Conservation (phyloP, 352 stramenopile genomes). For the Phytophthora hibernalis region DNA sequence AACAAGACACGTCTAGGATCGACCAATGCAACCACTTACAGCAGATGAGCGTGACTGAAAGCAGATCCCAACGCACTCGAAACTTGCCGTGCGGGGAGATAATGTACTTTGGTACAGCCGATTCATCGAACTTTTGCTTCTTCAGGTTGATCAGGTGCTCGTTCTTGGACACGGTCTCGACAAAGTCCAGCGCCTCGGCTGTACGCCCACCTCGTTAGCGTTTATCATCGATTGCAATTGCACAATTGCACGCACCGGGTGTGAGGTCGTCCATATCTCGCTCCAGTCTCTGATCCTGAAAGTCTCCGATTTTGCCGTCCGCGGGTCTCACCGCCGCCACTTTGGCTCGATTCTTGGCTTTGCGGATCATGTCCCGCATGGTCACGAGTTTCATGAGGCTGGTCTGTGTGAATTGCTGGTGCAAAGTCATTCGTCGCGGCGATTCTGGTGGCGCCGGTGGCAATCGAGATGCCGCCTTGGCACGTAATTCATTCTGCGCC, state of each 20-base stretch:
- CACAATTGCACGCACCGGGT: slow-evolving; percentile 47
- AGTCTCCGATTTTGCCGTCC: slow-evolving; percentile 40
- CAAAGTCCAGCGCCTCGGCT: slow-evolving; percentile 83
- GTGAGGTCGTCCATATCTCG: slow-evolving; percentile 83
- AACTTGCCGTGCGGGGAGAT: slow-evolving; percentile 83
- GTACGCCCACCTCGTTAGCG: slow-evolving; percentile 12
- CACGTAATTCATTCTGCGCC: slow-evolving; percentile 80
- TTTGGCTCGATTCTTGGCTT: slow-evolving; percentile 66
- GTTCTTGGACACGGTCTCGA: slow-evolving; percentile 76
- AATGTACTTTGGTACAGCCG: slow-evolving; percentile 77
- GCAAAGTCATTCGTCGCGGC: slow-evolving; percentile 25
- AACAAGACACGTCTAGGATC: neutral
- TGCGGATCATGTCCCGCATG: slow-evolving; percentile 61
- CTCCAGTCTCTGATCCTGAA: slow-evolving; percentile 46
- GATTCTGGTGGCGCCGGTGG: slow-evolving; percentile 9
- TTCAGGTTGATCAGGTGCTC: slow-evolving; percentile 91
- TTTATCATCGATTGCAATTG: neutral
- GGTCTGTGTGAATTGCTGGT: slow-evolving; percentile 36
- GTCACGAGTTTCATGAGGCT: slow-evolving; percentile 70
- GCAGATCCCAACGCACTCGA: slow-evolving; percentile 75
- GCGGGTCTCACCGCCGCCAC: slow-evolving; percentile 39
- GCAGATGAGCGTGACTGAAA: slow-evolving; percentile 74
- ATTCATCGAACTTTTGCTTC: slow-evolving; percentile 84
- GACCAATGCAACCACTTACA: slow-evolving; percentile 48
- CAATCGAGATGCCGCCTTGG: slow-evolving; percentile 68